Percentiles rank a stretch among this genome's conserved stretches.
These are phyloP conservation scores for Euphrasia arctica DNA, from an alignment of 305 asterid genomes.

Conservation along the genomic window DNA sequence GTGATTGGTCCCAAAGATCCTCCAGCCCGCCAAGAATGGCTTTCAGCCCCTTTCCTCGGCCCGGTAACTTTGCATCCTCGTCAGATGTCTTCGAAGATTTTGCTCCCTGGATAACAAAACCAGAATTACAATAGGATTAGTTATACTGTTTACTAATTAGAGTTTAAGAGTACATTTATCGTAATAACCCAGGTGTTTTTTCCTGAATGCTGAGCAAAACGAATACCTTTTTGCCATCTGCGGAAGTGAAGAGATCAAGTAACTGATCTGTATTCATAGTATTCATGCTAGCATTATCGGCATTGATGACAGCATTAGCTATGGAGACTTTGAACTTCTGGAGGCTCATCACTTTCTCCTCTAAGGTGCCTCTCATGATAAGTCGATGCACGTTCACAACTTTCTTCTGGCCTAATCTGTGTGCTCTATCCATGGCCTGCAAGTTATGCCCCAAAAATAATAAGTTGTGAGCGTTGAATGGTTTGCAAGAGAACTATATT, in stretches of 20 bases:
- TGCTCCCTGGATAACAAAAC: constrained; percentile 50
- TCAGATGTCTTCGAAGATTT: constrained; percentile 44
- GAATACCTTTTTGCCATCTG: constrained; percentile 75
- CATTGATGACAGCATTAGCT: constrained; percentile 93
- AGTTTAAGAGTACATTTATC: neutral
- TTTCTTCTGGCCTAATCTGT: constrained; percentile 93
- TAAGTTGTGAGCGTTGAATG: neutral
- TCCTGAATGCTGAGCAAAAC: neutral
- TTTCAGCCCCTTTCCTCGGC: constrained; percentile 76
- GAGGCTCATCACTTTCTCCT: constrained; percentile 99
- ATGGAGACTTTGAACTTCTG: constrained; percentile 95
- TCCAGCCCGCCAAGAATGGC: constrained; percentile 92
- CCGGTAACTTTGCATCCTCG: constrained; percentile 53
- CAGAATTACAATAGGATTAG: neutral
- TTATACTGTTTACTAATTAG: neutral
- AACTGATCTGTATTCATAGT: constrained; percentile 98
- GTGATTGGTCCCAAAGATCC: constrained; percentile 99
- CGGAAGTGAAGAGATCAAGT: constrained; percentile 92
- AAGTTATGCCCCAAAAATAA: constrained; percentile 22
- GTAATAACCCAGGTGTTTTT: too few relatives aligned
- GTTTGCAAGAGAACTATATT: constrained; percentile 11
- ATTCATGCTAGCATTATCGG: constrained; percentile 94
- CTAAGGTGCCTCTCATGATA: constrained; percentile 98
- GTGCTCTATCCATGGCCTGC: constrained; percentile 99
- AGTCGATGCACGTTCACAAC: constrained; percentile 98